Base-by-base conservation (phyloP, 805 yeast species). In the Spathaspora sp. region DNA sequence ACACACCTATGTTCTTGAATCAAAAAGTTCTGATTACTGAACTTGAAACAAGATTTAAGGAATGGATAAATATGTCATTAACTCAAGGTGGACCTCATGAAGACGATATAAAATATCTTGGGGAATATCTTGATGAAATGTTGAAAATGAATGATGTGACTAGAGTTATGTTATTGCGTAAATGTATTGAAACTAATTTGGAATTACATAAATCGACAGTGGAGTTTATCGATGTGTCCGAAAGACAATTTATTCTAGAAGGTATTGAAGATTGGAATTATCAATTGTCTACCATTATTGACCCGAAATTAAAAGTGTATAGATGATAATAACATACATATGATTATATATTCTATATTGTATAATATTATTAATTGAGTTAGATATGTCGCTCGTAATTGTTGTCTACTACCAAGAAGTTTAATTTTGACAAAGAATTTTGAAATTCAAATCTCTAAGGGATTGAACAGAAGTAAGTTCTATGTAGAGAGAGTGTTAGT, bases 51-150 rank as follows among this genome's bases (percentile, higher is more conserved):
- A 55, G 57, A 44, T 35, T 70, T 1, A 48, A 54, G 7, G 63
- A 63, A 5, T 70, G 75, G 76, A 54, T 70, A 0, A 18, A 47
- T 2, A 52, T 51, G 46, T 63, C 72, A 0, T 50, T 70, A 18
- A 46, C 50, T 2, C 74, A 69, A 49, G 58, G 57, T 31, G 76
- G 76, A 0, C 76, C 76, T 0, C 76, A 71, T 55, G 44, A 42
- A 2, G 72, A 68, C 29, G 76, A 71, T 52, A 56, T 68, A 0
- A 29, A 48, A 1, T 54, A 58, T 2, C 66, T 70, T 48, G 48
- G 49, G 2, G 56, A 50, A 1, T 65, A 64, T 44, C 46, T 69
- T 16, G 32, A 52, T 18, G 49, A 50, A n/a, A 52, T 69, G 39
- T 52, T 66, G 20, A 20, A 44, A 5, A 54, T 53, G 38, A 47